A percentile compares a stretch with the other conserved stretches of the same genome.
Evolutionary conservation across 163 green algal species (phyloP).

Genomic region (Scenedesmus sp.): DNA sequence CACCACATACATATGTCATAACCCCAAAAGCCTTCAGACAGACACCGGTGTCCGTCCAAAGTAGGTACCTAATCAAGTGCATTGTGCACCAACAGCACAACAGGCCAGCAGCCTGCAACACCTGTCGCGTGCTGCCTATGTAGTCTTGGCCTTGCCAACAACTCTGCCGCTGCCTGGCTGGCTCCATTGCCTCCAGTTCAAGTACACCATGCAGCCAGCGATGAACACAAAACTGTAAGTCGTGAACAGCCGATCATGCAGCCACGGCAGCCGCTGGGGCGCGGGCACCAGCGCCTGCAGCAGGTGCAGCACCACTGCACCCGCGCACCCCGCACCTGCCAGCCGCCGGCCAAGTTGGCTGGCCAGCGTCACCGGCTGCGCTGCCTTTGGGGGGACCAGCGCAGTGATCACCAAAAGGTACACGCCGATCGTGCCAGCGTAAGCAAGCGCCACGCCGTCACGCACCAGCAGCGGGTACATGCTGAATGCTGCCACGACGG

Average conservation of each 20-base stretch:
- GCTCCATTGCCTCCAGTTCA: conserved; percentile 45
- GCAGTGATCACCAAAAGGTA: conserved; percentile 53
- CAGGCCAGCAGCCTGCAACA: no score
- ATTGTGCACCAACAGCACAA: no score
- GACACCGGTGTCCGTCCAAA: no score
- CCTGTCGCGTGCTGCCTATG: background rate
- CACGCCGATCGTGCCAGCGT: conserved; percentile 63
- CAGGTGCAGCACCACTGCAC: conserved; percentile 54
- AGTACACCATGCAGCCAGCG: conserved; percentile 24
- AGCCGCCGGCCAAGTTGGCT: background rate
- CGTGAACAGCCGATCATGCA: conserved; percentile 73
- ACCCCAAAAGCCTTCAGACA: no score
- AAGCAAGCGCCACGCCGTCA: conserved; percentile 86
- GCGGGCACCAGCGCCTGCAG: conserved; percentile 50
- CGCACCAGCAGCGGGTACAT: conserved; percentile 94
- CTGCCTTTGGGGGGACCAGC: background rate
- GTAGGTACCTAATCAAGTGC: no score
- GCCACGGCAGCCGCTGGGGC: conserved; percentile 69
- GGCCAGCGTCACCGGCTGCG: background rate
- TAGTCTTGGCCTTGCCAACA: background rate
- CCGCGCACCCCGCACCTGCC: background rate
- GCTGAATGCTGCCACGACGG: conserved; percentile 79
- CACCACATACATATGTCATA: no score
- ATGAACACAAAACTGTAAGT: conserved; percentile 67
- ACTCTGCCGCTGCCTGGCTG: background rate